Evolutionary conservation across 2,329 filamentous ascomycete species (phyloP).

Genomic region (Dactylellina parvicollis): DNA sequence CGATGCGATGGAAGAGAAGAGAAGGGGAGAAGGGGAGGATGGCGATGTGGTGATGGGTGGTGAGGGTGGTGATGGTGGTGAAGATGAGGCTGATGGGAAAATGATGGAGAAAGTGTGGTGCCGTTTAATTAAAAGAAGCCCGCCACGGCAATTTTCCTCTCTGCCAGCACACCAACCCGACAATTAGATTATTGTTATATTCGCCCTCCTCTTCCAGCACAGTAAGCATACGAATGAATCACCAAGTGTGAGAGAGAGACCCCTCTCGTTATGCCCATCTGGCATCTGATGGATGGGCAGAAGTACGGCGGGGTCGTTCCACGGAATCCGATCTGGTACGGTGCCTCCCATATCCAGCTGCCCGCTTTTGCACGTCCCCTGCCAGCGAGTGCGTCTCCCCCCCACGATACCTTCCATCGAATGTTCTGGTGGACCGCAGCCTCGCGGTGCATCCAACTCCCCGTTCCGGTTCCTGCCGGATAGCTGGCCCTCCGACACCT

Average conservation of each 20-base stretch:
- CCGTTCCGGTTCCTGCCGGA: conserved; percentile 47
- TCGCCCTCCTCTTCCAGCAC: background rate
- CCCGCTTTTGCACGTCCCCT: no score
- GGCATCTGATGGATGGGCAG: background rate
- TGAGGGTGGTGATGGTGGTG: background rate
- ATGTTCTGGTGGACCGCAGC: background rate
- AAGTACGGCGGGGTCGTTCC: no score
- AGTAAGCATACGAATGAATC: background rate
- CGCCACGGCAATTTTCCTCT: conserved; percentile 31
- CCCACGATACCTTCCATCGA: conserved; percentile 1
- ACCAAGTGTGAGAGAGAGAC: no score
- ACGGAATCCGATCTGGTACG: no score
- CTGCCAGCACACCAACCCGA: conserved; percentile 49
- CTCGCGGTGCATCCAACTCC: conserved; percentile 27
- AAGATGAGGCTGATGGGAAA: background rate
- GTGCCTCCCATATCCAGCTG: no score
- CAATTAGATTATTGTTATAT: background rate
- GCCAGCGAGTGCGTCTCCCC: background rate
- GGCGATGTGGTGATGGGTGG: background rate
- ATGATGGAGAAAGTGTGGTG: conserved; percentile 21
- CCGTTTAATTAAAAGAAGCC: conserved; percentile 47
- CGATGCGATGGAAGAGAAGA: conserved; percentile 13
- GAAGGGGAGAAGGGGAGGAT: conserved; percentile 2
- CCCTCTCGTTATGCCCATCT: no score
- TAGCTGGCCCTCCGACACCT: conserved; percentile 17